Conservation (phyloP, 768 basidiomycete genomes). For the Mycena rebaudengoi region DNA sequence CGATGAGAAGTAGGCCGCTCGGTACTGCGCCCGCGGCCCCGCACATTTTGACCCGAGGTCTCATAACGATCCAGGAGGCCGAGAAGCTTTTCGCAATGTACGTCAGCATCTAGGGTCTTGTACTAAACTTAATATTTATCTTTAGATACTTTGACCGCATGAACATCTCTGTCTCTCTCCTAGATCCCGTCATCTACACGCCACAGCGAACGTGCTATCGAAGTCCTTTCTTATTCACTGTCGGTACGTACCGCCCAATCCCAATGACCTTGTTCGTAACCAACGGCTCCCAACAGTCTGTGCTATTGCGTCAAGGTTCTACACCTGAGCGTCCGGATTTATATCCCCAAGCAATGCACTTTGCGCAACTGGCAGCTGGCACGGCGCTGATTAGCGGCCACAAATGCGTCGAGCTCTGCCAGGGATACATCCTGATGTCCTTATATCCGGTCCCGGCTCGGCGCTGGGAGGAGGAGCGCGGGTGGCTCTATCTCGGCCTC, state of each 20-base stretch:
- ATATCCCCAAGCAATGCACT: constrained; percentile 76
- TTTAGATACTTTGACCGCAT: constrained; percentile 79
- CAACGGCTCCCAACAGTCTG: constrained; percentile 62
- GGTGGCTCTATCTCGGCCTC: constrained; percentile 89
- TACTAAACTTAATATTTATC: constrained; percentile 12
- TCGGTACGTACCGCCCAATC: constrained; percentile 63
- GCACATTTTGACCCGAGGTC: constrained; percentile 67
- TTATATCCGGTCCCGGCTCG: constrained; percentile 79
- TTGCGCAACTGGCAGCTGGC: constrained; percentile 79
- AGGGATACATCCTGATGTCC: constrained; percentile 83
- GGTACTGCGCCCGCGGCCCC: constrained; percentile 61
- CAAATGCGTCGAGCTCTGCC: constrained; percentile 86
- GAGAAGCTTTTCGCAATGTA: constrained; percentile 80
- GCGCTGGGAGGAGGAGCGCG: constrained; percentile 90
- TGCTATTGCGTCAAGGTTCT: constrained; percentile 87
- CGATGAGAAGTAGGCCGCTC: constrained; percentile 47
- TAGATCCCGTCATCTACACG: constrained; percentile 87
- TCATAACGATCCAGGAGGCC: constrained; percentile 71
- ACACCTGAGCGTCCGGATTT: constrained; percentile 73
- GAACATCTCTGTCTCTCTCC: constrained; percentile 79
- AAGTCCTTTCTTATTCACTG: constrained; percentile 92
- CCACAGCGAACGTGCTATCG: constrained; percentile 82
- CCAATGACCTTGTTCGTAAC: background rate
- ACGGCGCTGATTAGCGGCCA: constrained; percentile 77
- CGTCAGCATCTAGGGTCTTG: constrained; percentile 25